Evolutionary conservation across 1,284 basidiomycete species (phyloP).

Genomic region (Trichosporon sp.): DNA sequence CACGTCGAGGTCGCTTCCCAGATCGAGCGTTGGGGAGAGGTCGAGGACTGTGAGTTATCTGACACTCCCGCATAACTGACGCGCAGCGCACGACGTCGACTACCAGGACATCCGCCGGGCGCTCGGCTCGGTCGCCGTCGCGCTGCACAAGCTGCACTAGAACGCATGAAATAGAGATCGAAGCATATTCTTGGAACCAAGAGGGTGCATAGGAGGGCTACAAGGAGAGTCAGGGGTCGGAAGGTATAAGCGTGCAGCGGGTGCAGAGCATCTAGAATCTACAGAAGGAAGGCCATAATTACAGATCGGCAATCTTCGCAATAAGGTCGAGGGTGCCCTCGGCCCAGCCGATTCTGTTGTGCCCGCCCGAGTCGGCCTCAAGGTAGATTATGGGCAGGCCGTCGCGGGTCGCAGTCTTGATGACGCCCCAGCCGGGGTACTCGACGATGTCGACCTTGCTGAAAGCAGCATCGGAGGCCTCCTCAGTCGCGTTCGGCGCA

Average conservation of each 20-base stretch:
- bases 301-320: constrained; percentile 34
- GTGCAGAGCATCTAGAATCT: background rate
- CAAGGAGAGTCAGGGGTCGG: background rate
- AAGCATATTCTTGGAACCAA: background rate
- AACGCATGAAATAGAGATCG: background rate
- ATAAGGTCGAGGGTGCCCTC: constrained; percentile 54
- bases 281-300: background rate
- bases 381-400: constrained; percentile 41
- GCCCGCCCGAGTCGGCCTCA: constrained; percentile 49
- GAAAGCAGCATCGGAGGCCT: background rate
- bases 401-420: constrained; percentile 28
- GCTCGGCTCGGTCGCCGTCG: constrained; percentile 73
- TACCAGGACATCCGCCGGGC: constrained; percentile 88
- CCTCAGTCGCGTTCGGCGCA: constrained; percentile 13
- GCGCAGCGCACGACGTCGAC: constrained; percentile 89
- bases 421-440: constrained; percentile 43
- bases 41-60: constrained; percentile 85
- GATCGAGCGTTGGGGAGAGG: constrained; percentile 95
- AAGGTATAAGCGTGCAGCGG: background rate
- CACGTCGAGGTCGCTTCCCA: constrained; percentile 94
- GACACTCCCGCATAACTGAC: constrained; percentile 23
- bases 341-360: constrained; percentile 49
- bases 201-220: background rate
- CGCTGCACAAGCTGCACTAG: constrained; percentile 19
- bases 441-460: constrained; percentile 17